phyloP scores from a whole-genome alignment of 164 flowering plant genomes.

The Vitis labrusca region DNA sequence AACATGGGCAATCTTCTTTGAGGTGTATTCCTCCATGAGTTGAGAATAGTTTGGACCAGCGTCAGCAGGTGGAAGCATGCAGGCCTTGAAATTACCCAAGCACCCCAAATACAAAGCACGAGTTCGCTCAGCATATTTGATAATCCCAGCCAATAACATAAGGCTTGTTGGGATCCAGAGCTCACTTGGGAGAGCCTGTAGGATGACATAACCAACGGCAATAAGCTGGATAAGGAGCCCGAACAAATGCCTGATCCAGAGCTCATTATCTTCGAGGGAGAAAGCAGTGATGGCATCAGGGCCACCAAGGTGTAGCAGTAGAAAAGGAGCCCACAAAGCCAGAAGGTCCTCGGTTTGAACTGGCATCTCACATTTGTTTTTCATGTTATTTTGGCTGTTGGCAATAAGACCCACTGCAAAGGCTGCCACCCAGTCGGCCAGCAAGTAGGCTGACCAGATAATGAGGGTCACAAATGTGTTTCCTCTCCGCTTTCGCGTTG shows the following conservation, averaged over 20 bases:
- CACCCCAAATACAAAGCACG: constrained; percentile 28
- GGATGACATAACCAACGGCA: constrained; percentile 24
- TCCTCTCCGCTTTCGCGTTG: constrained; percentile 20
- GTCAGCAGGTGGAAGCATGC: constrained; percentile 22
- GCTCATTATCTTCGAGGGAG: constrained; percentile 43
- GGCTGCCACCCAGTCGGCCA: constrained; percentile 38
- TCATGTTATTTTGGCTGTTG: constrained; percentile 7
- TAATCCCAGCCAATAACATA: constrained; percentile 29
- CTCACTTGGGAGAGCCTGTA: constrained; percentile 20
- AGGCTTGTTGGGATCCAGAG: constrained; percentile 25
- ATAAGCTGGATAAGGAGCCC: constrained; percentile 23
- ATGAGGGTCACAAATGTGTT: constrained; percentile 1
- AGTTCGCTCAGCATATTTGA: constrained; percentile 32
- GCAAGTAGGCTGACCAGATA: constrained; percentile 36
- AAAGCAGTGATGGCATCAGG: constrained; percentile 47
- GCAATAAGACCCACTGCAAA: constrained; percentile 37
- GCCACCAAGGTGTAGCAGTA: constrained; percentile 45
- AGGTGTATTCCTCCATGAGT: constrained; percentile 29
- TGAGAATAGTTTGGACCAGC: constrained; percentile 36
- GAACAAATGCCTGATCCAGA: constrained; percentile 38
- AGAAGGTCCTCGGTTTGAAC: constrained; percentile 9
- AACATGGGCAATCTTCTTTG: constrained; percentile 15
- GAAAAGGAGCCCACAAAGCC: constrained; percentile 48
- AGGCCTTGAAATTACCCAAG: constrained; percentile 17
- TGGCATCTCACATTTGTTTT: background rate